Percentiles rank a stretch among this genome's conserved stretches.
Conservation (phyloP, 108 stramenopile genomes). For the Stephanodiscus minutulus region DNA sequence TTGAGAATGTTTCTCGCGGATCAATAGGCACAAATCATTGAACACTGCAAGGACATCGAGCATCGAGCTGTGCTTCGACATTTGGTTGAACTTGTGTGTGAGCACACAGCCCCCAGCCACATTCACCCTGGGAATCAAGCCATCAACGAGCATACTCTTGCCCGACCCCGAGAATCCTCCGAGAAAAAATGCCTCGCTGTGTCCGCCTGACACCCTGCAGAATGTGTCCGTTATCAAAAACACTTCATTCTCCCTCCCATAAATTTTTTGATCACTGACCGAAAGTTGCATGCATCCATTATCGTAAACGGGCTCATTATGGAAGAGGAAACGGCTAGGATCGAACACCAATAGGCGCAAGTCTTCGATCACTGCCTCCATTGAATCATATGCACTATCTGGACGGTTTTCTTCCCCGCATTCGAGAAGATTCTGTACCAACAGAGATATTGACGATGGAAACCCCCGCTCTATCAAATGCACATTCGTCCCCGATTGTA, state of each 20-base stretch:
- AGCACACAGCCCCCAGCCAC: constrained; percentile 16
- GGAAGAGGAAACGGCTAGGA: constrained; percentile 37
- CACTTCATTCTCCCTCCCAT: constrained; percentile 34
- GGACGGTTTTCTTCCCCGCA: constrained; percentile 13
- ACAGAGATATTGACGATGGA: constrained; percentile 15
- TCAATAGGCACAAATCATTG: constrained; percentile 31
- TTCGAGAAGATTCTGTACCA: constrained; percentile 37
- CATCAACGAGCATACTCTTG: constrained; percentile 4
- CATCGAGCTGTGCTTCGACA: constrained; percentile 33
- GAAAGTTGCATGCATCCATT: constrained; percentile 3
- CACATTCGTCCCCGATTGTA: neutral
- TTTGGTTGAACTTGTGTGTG: constrained; percentile 40
- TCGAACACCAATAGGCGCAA: constrained; percentile 34
- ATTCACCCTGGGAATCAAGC: constrained; percentile 13
- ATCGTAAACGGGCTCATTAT: neutral
- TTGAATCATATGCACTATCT: constrained; percentile 22
- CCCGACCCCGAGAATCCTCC: constrained; percentile 34
- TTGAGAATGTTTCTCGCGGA: constrained; percentile 9
- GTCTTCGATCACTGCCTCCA: constrained; percentile 27
- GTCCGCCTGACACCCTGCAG: constrained; percentile 27
- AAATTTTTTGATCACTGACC: constrained; percentile 23
- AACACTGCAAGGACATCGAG: constrained; percentile 32
- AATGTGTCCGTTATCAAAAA: constrained; percentile 31
- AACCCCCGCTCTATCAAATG: constrained; percentile 12
- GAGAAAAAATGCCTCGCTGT: constrained; percentile 42